Percentiles rank a stretch among this genome's conserved stretches.
Conservation (phyloP, 768 basidiomycete species). For the Hygrophorus pudorinus region DNA sequence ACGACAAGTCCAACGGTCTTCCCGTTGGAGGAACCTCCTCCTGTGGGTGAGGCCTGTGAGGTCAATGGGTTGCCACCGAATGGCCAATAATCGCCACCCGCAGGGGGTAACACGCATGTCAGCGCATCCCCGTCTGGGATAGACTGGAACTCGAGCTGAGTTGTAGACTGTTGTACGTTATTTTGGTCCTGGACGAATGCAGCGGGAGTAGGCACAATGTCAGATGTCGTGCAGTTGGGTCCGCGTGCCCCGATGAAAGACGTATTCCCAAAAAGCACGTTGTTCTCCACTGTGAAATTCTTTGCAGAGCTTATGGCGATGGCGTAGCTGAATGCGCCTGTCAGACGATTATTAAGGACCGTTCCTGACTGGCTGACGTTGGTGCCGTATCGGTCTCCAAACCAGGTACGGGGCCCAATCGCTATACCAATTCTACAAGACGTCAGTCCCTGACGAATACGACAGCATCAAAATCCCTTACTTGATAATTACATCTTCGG, state of each 20-base stretch:
- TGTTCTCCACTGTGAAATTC: slow-evolving; percentile 60
- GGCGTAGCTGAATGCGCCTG: slow-evolving; percentile 66
- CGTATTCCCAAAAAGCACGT: slow-evolving; percentile 55
- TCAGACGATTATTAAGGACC: slow-evolving; percentile 46
- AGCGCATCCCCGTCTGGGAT: slow-evolving; percentile 47
- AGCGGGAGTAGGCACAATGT: slow-evolving; percentile 41
- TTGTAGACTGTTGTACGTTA: slow-evolving; percentile 27
- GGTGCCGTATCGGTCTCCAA: slow-evolving; percentile 40
- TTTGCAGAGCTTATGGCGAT: slow-evolving; percentile 54
- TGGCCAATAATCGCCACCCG: slow-evolving; percentile 66
- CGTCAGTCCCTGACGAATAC: slow-evolving; percentile 2
- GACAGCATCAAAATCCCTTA: slow-evolving; percentile 20
- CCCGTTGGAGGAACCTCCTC: slow-evolving; percentile 20
- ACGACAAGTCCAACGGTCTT: slow-evolving; percentile 38
- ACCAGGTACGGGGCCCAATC: slow-evolving; percentile 71
- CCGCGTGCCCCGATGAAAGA: slow-evolving; percentile 66
- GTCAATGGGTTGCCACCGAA: slow-evolving; percentile 42
- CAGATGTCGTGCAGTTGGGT: slow-evolving; percentile 47
- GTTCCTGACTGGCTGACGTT: slow-evolving; percentile 45
- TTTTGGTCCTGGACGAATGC: slow-evolving; percentile 49
- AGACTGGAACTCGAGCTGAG: slow-evolving; percentile 44
- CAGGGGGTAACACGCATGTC: slow-evolving; percentile 59
- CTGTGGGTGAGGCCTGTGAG: background rate
- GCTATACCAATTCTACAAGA: slow-evolving; percentile 66
- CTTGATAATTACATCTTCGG: slow-evolving; percentile 61